Evolutionary conservation across 2,329 filamentous ascomycete species (phyloP).

Genomic region (Fusarium humuli): DNA sequence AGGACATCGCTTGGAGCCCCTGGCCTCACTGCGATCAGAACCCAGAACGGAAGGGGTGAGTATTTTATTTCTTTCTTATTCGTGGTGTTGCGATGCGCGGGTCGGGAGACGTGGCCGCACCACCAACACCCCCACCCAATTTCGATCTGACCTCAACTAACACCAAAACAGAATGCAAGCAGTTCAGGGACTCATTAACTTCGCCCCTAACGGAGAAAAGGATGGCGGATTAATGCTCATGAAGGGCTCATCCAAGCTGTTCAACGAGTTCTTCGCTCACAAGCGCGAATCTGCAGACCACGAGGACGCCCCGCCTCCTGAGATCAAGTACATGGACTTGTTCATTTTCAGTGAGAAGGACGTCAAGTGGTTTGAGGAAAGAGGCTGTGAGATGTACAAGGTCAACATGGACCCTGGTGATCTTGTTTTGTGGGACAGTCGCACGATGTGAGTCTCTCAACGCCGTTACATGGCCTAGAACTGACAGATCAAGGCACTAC

Average conservation of each 20-base stretch:
- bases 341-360: slow-evolving; percentile 51
- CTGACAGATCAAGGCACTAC: slow-evolving; percentile 49
- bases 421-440: slow-evolving; percentile 53
- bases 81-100: too few relatives aligned
- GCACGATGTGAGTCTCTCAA: too few relatives aligned
- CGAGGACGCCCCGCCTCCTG: slow-evolving; percentile 50
- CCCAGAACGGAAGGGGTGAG: too few relatives aligned
- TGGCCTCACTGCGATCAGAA: slow-evolving; percentile 44
- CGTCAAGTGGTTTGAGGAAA: slow-evolving; percentile 52
- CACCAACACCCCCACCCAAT: background rate
- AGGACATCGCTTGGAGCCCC: slow-evolving; percentile 46
- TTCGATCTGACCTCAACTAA: background rate
- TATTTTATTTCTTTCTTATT: too few relatives aligned
- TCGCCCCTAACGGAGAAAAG: slow-evolving; percentile 50
- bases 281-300: slow-evolving; percentile 49
- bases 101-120: too few relatives aligned
- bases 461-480: too few relatives aligned
- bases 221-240: slow-evolving; percentile 52
- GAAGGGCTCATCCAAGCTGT: slow-evolving; percentile 43
- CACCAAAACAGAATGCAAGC: slow-evolving; percentile 4
- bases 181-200: slow-evolving; percentile 27
- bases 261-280: slow-evolving; percentile 52
- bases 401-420: slow-evolving; percentile 58
- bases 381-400: slow-evolving; percentile 51
- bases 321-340: slow-evolving; percentile 49